phyloP scores from a whole-genome alignment of 768 basidiomycete genomes.

The Hortiboletus campestris region DNA sequence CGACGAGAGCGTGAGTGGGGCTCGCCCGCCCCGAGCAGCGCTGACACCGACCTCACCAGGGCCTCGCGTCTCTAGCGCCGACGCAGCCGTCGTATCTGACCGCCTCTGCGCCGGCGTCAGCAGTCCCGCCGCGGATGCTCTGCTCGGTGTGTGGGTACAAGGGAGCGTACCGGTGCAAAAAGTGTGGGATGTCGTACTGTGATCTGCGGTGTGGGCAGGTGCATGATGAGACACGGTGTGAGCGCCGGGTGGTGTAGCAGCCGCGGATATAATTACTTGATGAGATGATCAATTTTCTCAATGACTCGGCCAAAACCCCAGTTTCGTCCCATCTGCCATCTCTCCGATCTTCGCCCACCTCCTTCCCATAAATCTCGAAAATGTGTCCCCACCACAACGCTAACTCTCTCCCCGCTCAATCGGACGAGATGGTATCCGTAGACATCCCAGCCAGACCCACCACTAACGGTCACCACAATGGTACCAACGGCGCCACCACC shows the following conservation, averaged over 20 bases:
- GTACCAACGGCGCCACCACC: slow-evolving; percentile 38
- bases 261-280: background rate
- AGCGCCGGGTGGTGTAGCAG: slow-evolving; percentile 61
- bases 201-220: slow-evolving; percentile 68
- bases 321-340: background rate
- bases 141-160: slow-evolving; percentile 89
- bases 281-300: background rate
- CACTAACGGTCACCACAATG: slow-evolving; percentile 39
- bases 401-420: slow-evolving; percentile 42
- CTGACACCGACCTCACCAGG: slow-evolving; percentile 38
- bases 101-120: slow-evolving; percentile 56
- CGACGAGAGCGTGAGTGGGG: slow-evolving; percentile 72
- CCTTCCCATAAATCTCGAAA: background rate
- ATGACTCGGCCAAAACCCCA: slow-evolving; percentile 10
- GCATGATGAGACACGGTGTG: slow-evolving; percentile 80
- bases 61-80: slow-evolving; percentile 52
- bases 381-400: slow-evolving; percentile 58
- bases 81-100: slow-evolving; percentile 69
- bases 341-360: background rate
- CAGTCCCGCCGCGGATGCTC: slow-evolving; percentile 64
- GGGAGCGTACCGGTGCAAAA: slow-evolving; percentile 75
- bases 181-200: slow-evolving; percentile 76
- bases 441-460: slow-evolving; percentile 40
- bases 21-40: background rate
- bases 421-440: slow-evolving; percentile 70